phyloP scores from a whole-genome alignment of 2,329 filamentous ascomycete species.

The Hymenoscyphus infarciens region DNA sequence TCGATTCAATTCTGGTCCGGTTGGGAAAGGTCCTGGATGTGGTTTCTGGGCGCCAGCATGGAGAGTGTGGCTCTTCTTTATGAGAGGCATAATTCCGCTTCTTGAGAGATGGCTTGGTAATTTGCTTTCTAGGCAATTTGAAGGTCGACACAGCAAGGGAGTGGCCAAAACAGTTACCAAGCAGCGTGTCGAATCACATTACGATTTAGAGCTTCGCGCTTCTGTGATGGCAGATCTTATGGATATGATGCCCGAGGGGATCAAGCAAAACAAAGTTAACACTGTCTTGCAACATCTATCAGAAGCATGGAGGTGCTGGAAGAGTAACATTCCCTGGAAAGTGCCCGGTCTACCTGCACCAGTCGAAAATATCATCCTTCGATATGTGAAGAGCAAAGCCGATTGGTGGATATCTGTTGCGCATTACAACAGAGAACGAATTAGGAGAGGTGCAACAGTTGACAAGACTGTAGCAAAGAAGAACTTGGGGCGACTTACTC shows the following conservation, averaged over 20 bases:
- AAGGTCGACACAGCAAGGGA: constrained; percentile 97
- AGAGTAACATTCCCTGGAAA: constrained; percentile 99
- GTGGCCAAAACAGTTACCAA: constrained; percentile 99
- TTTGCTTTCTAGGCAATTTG: constrained; percentile 92
- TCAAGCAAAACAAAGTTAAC: constrained; percentile 99
- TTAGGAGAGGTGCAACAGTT: constrained; percentile 91
- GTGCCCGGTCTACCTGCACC: constrained; percentile 93
- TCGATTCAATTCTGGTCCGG: constrained; percentile 93
- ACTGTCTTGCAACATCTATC: constrained; percentile 95
- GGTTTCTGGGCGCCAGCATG: constrained; percentile 99
- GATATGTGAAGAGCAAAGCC: constrained; percentile 98
- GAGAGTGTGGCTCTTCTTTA: constrained; percentile 99
- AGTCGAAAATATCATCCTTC: constrained; percentile 97
- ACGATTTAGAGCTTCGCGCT: constrained; percentile 92
- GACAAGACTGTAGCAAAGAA: constrained; percentile 99
- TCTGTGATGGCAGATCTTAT: constrained; percentile 99
- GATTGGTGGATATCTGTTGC: constrained; percentile 99
- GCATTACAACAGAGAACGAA: constrained; percentile 97
- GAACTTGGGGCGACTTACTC: constrained; percentile 90
- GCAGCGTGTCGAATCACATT: constrained; percentile 97
- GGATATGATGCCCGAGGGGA: constrained; percentile 99
- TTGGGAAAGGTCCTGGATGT: constrained; percentile 95
- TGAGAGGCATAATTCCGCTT: constrained; percentile 95
- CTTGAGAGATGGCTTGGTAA: constrained; percentile 98
- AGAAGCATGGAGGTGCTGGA: constrained; percentile 99